Base-by-base conservation (phyloP, 1,139 yeast genomes). In the Hansenula anomala region DNA sequence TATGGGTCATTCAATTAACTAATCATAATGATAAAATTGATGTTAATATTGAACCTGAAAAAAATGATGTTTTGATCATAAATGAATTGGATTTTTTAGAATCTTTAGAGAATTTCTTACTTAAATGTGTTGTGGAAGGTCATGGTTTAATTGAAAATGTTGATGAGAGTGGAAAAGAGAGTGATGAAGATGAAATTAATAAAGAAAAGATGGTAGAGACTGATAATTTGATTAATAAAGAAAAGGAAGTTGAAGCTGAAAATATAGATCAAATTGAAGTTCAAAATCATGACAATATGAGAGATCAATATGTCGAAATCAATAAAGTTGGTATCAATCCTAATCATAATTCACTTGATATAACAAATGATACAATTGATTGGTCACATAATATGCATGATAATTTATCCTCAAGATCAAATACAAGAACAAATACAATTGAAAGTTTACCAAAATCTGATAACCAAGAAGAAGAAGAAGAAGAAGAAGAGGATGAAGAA, bases 41-140 rank as follows among this genome's bases (percentile, higher is more conserved):
- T 52, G 52, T 66, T 2, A 71, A 70, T 43, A 56, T 71, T 20
- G 76, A 71, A 42, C 75, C 76, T 3, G 64, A 59, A 35, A 71
- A 71, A 41, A 64, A 67, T 35, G 72, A 69, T 46, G 54, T 69
- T 4, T 36, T 66, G 33, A 43, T 69, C 3, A 42, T 43, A n/a
- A 51, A 56, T 28, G 46, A 49, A 22, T 52, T 42, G 5, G 23
- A 20, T 1, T 23, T 57, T 11, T 17, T 56, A 8, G 39, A n/a
- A n/a, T n/a, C n/a, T n/a, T n/a, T n/a, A n/a, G n/a, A n/a, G n/a
- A n/a, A n/a, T n/a, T n/a, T n/a, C n/a, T n/a, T n/a, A n/a, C n/a
- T n/a, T n/a, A n/a, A n/a, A 25, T 4, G 36, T 33, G 8, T 33
- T 59, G 30, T 41, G 36, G 22, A 26, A 18, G 15, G n/a, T 11